These are phyloP conservation scores for Proliferodiscus dingleyae DNA, from an alignment of 2,329 filamentous ascomycete genomes.

Conservation along the genomic window DNA sequence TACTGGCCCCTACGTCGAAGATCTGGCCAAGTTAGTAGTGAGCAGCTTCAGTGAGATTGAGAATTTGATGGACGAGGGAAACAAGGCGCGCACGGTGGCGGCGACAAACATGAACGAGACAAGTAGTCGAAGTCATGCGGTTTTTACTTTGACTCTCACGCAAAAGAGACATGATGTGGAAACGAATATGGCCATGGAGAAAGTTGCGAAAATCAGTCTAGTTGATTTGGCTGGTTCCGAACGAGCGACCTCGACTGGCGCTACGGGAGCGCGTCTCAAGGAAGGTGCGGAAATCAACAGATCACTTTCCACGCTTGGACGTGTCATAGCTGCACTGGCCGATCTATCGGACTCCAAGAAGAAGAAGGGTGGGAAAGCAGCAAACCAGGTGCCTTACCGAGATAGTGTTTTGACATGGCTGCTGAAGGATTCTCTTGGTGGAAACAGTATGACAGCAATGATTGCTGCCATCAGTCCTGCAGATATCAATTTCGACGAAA, in stretches of 20 bases:
- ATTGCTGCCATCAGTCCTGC: slow-evolving; percentile 97
- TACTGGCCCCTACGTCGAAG: slow-evolving; percentile 95
- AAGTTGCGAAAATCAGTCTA: slow-evolving; percentile 95
- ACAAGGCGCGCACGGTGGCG: slow-evolving; percentile 95
- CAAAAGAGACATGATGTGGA: slow-evolving; percentile 89
- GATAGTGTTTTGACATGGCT: slow-evolving; percentile 96
- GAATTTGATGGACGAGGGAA: slow-evolving; percentile 97
- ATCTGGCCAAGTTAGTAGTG: slow-evolving; percentile 91
- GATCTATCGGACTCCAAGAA: slow-evolving; percentile 85
- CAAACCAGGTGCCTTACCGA: slow-evolving; percentile 83
- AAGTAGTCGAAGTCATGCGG: slow-evolving; percentile 94
- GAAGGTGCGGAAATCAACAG: slow-evolving; percentile 98
- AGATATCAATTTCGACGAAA: slow-evolving; percentile 99
- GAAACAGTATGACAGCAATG: slow-evolving; percentile 99
- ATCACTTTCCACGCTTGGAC: slow-evolving; percentile 89
- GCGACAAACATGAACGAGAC: slow-evolving; percentile 99
- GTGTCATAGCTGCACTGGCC: slow-evolving; percentile 93
- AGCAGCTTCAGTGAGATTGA: slow-evolving; percentile 94
- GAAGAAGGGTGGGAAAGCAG: slow-evolving; percentile 64
- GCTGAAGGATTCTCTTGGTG: slow-evolving; percentile 91
- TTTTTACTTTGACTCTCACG: slow-evolving; percentile 92
- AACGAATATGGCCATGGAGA: slow-evolving; percentile 96
- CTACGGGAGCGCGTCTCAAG: slow-evolving; percentile 89
- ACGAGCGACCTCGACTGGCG: slow-evolving; percentile 92
- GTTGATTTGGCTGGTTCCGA: slow-evolving; percentile 98